Conservation (phyloP, 192 early-diverging fungal species). For the Kickxella alabastrina region DNA sequence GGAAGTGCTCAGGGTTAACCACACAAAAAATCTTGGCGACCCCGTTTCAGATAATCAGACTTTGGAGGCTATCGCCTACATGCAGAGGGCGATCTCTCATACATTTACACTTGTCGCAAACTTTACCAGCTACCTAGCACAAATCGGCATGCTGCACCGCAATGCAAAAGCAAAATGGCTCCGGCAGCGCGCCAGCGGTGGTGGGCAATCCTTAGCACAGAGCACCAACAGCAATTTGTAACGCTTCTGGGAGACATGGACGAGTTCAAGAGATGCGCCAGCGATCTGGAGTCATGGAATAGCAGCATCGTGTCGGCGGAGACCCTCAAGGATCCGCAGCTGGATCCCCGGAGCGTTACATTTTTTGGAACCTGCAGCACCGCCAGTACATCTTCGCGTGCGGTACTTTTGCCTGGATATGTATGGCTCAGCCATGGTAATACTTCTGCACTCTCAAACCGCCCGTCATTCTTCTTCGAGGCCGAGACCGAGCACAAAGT, state of each 20-base stretch:
- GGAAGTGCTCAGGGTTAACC: constrained; percentile 2
- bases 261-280: constrained; percentile 13
- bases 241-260: constrained; percentile 12
- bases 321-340: constrained; percentile 4
- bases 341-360: constrained; percentile 4
- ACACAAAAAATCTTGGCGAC: constrained; percentile 1
- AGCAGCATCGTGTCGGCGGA: constrained; percentile 9
- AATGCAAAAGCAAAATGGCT: constrained; percentile 20
- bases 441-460: constrained; percentile 31
- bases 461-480: constrained; percentile 34
- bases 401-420: constrained; percentile 33
- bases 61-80: not conserved
- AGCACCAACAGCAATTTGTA: not conserved
- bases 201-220: too few relatives aligned
- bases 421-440: constrained; percentile 12
- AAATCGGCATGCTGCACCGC: constrained; percentile 12
- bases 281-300: constrained; percentile 10
- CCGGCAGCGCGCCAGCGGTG: not conserved
- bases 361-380: constrained; percentile 26
- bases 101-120: constrained; percentile 7
- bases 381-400: constrained; percentile 14
- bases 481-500: constrained; percentile 2
- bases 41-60: not conserved
- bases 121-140: constrained; percentile 14
- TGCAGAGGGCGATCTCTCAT: constrained; percentile 12